Percentiles rank a stretch among this genome's conserved stretches.
Evolutionary conservation across 495 filamentous ascomycete genomes (phyloP).

Genomic region (Rostrohypoxylon terebratum): DNA sequence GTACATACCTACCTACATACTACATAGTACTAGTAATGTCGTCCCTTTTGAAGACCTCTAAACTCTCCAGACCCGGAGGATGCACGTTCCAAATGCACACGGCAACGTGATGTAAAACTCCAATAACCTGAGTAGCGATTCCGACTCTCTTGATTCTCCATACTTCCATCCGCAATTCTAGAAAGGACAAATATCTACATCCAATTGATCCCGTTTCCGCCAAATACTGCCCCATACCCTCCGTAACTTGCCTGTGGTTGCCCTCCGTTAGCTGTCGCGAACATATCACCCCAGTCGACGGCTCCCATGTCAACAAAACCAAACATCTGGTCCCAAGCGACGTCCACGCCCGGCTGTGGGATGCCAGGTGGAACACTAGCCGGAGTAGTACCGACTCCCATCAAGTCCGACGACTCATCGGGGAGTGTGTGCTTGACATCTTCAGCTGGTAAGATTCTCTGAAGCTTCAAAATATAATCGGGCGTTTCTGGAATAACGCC

Average conservation of each 20-base stretch:
- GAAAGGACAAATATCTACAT: conserved; percentile 25
- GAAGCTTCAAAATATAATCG: conserved; percentile 52
- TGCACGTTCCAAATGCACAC: not conserved
- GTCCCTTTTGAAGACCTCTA: not conserved
- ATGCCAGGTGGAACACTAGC: not conserved
- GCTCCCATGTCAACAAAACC: conserved; percentile 50
- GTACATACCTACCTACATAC: too few species aligned
- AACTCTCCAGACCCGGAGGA: not conserved
- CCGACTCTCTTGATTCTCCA: not conserved
- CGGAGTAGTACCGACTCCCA: conserved; percentile 6
- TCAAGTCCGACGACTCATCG: conserved; percentile 8
- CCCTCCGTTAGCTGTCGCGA: conserved; percentile 33
- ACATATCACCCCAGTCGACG: conserved; percentile 60
- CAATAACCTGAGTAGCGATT: conserved; percentile 12
- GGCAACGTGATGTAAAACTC: not conserved
- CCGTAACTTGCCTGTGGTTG: conserved; percentile 30
- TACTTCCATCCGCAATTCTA: not conserved
- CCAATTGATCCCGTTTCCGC: conserved; percentile 38
- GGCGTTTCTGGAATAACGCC: conserved; percentile 48
- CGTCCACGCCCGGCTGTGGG: conserved; percentile 25
- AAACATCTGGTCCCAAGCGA: conserved; percentile 53
- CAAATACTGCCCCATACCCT: conserved; percentile 29
- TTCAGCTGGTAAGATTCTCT: conserved; percentile 42
- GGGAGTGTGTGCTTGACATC: conserved; percentile 36
- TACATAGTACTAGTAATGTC: not conserved